A percentile compares a stretch with the other conserved stretches of the same genome.
Conservation (phyloP, 805 yeast species). For the Sungouiozyma ichnusensis region DNA sequence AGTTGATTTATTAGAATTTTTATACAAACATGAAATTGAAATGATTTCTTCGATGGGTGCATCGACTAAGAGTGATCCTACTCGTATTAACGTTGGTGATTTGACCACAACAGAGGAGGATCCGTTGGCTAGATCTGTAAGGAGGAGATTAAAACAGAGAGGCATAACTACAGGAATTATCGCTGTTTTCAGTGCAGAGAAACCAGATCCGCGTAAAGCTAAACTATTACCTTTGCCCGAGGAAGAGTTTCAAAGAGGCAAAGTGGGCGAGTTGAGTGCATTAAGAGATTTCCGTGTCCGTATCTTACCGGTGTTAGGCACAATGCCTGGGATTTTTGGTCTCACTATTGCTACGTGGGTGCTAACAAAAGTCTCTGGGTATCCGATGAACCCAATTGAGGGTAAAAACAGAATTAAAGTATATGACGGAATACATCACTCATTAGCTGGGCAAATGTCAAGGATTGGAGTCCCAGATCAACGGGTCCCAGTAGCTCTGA, state of each 20-base stretch:
- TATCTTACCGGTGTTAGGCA: constrained; percentile 89
- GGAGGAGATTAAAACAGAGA: constrained; percentile 69
- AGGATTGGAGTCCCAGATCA: constrained; percentile 65
- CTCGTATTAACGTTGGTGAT: constrained; percentile 82
- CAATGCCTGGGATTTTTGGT: constrained; percentile 96
- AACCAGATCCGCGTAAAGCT: constrained; percentile 94
- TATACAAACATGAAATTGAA: constrained; percentile 48
- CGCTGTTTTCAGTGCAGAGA: constrained; percentile 86
- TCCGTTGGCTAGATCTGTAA: constrained; percentile 76
- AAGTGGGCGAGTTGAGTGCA: constrained; percentile 80
- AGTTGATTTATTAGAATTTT: constrained; percentile 73
- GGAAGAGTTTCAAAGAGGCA: constrained; percentile 46
- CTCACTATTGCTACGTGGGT: constrained; percentile 79
- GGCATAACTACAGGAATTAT: constrained; percentile 74
- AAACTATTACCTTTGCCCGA: constrained; percentile 75
- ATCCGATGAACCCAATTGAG: constrained; percentile 83
- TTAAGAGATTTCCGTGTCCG: constrained; percentile 85
- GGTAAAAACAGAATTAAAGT: constrained; percentile 80
- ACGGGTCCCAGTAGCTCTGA: constrained; percentile 59
- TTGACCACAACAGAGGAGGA: constrained; percentile 87
- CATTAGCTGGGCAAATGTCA: constrained; percentile 78
- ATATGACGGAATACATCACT: constrained; percentile 74
- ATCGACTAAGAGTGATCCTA: constrained; percentile 91
- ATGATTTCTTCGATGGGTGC: constrained; percentile 95
- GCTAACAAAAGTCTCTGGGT: constrained; percentile 70